Evolutionary conservation across 2,329 filamentous ascomycete species (phyloP), one percentile per base, ranked within the genome.

Genomic region (Colletotrichum camelliae): DNA sequence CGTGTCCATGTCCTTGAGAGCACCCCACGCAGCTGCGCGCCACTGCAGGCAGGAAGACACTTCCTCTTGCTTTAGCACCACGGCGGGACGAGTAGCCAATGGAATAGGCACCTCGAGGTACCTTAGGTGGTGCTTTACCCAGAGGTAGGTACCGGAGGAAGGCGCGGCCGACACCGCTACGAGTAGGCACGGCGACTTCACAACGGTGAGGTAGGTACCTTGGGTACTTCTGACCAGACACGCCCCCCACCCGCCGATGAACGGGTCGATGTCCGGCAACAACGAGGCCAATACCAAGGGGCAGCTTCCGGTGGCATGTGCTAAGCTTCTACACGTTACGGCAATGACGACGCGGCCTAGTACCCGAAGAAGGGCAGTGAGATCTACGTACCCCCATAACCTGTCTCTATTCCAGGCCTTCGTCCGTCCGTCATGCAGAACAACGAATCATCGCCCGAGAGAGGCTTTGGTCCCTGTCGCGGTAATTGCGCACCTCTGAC

Each of bases 401-500:
- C n/a, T 72, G 39, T 29, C 21, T n/a, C 37, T 66, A 66, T 58
- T 60, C 35, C 15, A n/a, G 52, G n/a, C 62, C 55, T 27, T 67
- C 31, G 67, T 60, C 57, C 43, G 39, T 33, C 64, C 70, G 70
- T 75, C 58, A 75, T 73, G 16, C 15, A 8, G 13, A 16, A 33
- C 13, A 62, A 31, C 70, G 64, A 73, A 69, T 73, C 70, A 75
- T 31, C 27, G 37, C 37, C 37, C 37, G 37, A 16, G 37, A 39
- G 7, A 39, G 8, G 37, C 16, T 18, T 39, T 39, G 37, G 13
- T 16, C 37, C 7, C 16, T 18, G 24, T 3, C 16, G 39, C 69
- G 73, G 64, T 64, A 73, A 75, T 73, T 68, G 70, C 73, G 70
- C 74, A 69, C 74, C 43, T 73, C 69, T 72, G 69, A 39, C 57